Percentiles rank a stretch among this genome's conserved stretches.
Evolutionary conservation across 768 basidiomycete genomes (phyloP).

Genomic region (Auricularia sp.): DNA sequence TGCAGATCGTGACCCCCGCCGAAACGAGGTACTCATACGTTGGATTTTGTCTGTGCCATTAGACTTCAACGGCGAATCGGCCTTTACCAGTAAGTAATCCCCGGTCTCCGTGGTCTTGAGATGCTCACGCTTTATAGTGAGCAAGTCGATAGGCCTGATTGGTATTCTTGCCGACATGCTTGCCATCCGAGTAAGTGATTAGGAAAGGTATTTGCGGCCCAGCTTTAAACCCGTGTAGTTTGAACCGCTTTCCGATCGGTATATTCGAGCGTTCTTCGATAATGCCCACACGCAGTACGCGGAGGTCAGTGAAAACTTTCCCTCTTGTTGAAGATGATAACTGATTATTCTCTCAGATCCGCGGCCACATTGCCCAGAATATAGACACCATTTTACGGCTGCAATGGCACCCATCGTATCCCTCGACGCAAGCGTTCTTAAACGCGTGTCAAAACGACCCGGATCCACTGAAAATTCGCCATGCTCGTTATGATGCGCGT

Average conservation of each 20-base stretch:
- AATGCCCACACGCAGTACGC: slow-evolving; percentile 77
- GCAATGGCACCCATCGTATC: slow-evolving; percentile 62
- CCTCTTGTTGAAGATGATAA: background rate
- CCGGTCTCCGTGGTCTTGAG: background rate
- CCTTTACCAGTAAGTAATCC: slow-evolving; percentile 61
- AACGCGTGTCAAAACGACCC: slow-evolving; percentile 36
- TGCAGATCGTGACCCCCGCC: slow-evolving; percentile 67
- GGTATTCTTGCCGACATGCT: slow-evolving; percentile 56
- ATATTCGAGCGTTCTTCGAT: slow-evolving; percentile 58
- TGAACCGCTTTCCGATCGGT: slow-evolving; percentile 53
- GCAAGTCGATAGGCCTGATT: slow-evolving; percentile 59
- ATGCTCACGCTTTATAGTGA: slow-evolving; percentile 38
- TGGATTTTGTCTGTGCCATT: slow-evolving; percentile 69
- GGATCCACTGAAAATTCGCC: slow-evolving; percentile 54
- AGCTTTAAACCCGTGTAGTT: slow-evolving; percentile 24
- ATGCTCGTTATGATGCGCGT: slow-evolving; percentile 44
- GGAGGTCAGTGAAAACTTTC: slow-evolving; percentile 40
- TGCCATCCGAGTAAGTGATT: slow-evolving; percentile 32
- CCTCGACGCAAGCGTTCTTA: slow-evolving; percentile 43
- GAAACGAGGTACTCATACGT: slow-evolving; percentile 58
- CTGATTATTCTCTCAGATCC: slow-evolving; percentile 36
- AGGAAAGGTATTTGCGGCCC: background rate
- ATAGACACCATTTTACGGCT: slow-evolving; percentile 46
- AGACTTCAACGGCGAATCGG: slow-evolving; percentile 78
- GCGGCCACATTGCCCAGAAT: slow-evolving; percentile 56